Base-by-base conservation (phyloP, 2,329 filamentous ascomycete species). In the Westerdykella ornata region DNA sequence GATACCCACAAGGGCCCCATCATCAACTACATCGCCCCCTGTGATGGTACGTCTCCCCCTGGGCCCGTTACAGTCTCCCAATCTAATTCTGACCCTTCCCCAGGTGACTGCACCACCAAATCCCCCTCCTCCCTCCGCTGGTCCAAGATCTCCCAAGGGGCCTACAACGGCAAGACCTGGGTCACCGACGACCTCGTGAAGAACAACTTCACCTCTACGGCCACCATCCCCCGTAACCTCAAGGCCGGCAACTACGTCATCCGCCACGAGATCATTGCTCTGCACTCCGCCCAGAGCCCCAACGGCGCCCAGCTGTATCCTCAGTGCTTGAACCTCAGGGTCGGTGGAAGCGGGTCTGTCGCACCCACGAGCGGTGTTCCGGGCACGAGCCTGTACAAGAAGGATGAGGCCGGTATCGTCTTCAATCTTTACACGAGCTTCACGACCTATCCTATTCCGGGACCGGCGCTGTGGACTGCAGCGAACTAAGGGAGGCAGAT, bases 301-400 rank as follows among this genome's bases (percentile, higher is more conserved):
- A 71, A 73, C 41, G 72, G 72, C 22, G 73, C 73, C 3, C 75
- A 73, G 66, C 64, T 68, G 57, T 77, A 73, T 56, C 72, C 67
- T 35, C 70, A 75, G 59, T 78, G 75, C 52, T 51, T 74, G 43
- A 74, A 74, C 57, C 52, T 76, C 15, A 60, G 71, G 49, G 62
- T 77, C 38, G 67, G 60, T 28, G 72, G 73, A 7, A 63, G 63
- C 16, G 72, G 72, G 15, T 59, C 59, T 13, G 58, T 60, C 1
- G 60, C 58, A 5, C 52, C 57, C 2, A 61, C 68, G 2, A 38
- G 48, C 15, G 70, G 71, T 28, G 57, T 64, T 33, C 48, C 58
- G 0, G 71, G 63, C 11, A 67, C 61, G 2, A 54, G 54, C 13
- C 51, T 73, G n/a, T 74, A 75, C 55, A 64, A 56, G 16, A 48